A percentile compares a stretch with the other conserved stretches of the same genome.
phyloP scores from a whole-genome alignment of 2,329 filamentous ascomycete species.

The Hypoxylon rubiginosum region DNA sequence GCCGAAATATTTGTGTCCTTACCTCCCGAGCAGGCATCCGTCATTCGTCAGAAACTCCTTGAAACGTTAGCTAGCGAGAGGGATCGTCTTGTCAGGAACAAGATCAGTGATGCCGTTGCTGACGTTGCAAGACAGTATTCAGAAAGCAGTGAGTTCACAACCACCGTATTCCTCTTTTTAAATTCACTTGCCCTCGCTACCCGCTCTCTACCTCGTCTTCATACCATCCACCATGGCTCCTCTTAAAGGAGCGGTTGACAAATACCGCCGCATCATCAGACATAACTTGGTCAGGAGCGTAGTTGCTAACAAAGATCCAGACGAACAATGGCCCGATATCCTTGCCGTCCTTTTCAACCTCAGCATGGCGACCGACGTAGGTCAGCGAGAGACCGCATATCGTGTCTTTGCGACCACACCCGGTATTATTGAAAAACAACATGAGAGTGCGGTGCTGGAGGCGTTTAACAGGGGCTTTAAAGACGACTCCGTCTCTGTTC shows the following conservation, averaged over 20 bases:
- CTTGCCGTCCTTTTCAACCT: conserved; percentile 88
- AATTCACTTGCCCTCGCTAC: background rate
- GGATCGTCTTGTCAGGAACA: conserved; percentile 84
- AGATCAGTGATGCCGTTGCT: conserved; percentile 97
- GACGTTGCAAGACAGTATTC: conserved; percentile 96
- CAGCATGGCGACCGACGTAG: conserved; percentile 85
- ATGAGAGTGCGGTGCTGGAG: conserved; percentile 88
- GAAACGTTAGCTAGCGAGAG: conserved; percentile 81
- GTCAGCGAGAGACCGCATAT: conserved; percentile 92
- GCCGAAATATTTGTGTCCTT: conserved; percentile 90
- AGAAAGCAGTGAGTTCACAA: conserved; percentile 78
- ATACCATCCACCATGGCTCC: background rate
- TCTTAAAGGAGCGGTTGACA: background rate
- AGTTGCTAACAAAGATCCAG: conserved; percentile 60
- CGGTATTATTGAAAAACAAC: conserved; percentile 94
- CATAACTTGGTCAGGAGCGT: background rate
- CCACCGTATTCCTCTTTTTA: background rate
- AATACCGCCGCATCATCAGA: background rate
- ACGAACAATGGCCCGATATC: conserved; percentile 89
- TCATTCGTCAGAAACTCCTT: conserved; percentile 87
- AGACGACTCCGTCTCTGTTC: conserved; percentile 86
- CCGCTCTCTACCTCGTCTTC: background rate
- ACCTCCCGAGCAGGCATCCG: conserved; percentile 77
- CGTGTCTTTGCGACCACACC: conserved; percentile 96
- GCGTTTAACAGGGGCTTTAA: conserved; percentile 95